Base-by-base conservation (phyloP, 2,329 filamentous ascomycete genomes). In the Byssochlamys sp. region DNA sequence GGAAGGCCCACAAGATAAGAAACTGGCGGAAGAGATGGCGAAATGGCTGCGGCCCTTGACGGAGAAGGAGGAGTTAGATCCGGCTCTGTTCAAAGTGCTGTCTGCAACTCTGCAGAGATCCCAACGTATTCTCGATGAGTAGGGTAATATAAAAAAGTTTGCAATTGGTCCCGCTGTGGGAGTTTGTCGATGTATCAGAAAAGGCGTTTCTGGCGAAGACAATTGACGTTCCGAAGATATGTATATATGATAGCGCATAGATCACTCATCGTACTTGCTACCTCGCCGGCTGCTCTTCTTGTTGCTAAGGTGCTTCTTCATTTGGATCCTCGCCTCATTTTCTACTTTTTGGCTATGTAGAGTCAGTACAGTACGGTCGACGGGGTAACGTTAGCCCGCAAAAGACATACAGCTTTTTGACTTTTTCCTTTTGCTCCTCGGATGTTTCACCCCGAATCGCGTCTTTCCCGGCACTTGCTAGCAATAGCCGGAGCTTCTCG, bases 361-460 rank as follows among this genome's bases (percentile, higher is more conserved):
- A 71, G 59, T 63, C 27, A 58, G 45, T 31, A 45, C 39, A 53
- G 11, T 11, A 6, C 51, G 26, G 33, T 14, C 26, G 52, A 65
- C 11, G 28, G 27, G 14, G 14, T 6, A 27, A 19, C 12, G 27
- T 11, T 35, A n/a, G 29, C 29, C 14, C 11, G n/a, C 19, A 54
- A 56, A 53, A 65, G 19, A 19, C 78, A 29, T 74, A 82, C 77
- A 86, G 66, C 62, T 75, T 74, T 63, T 78, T 78, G 11, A 86
- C 82, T 50, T 76, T 78, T 60, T 80, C 73, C 58, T 70, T 74
- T 65, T 85, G 82, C 61, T 78, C 81, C 54, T 74, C 71, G 25
- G 80, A 81, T 5, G 84, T 84, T 68, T 86, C 81, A n/a, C 82
- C 83, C 0, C 82, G 83, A 25, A 87, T 75, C 2, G 73, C 73